These are phyloP conservation scores for Penicillium sp. DNA, from an alignment of 2,329 filamentous ascomycete species.

Conservation along the genomic window DNA sequence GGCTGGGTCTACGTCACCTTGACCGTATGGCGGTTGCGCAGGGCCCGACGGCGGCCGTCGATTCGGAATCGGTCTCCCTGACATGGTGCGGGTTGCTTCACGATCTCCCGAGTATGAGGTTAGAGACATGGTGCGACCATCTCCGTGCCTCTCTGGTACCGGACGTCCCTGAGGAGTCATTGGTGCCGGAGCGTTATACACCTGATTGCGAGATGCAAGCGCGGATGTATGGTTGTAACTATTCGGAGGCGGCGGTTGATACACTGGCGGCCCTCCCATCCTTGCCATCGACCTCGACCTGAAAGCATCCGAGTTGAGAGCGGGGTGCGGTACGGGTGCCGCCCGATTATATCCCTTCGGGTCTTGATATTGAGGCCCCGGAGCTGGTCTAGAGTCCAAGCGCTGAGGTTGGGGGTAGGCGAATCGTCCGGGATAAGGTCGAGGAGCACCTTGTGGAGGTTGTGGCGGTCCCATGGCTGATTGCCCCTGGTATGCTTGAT, in stretches of 20 bases:
- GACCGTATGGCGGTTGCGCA: conserved; percentile 36
- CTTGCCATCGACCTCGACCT: conserved; percentile 92
- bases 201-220: conserved; percentile 77
- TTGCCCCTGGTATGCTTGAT: conserved; percentile 44
- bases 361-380: conserved; percentile 59
- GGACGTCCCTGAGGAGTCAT: conserved; percentile 91
- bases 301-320: conserved; percentile 82
- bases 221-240: conserved; percentile 71
- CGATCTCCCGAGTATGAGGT: conserved; percentile 79
- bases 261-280: conserved; percentile 73
- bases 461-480: conserved; percentile 48
- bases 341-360: conserved; percentile 63
- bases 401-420: conserved; percentile 76
- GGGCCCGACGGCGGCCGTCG: conserved; percentile 65
- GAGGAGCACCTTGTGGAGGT: conserved; percentile 63
- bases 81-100: conserved; percentile 81
- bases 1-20: conserved; percentile 55
- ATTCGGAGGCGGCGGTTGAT: conserved; percentile 63
- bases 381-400: conserved; percentile 64
- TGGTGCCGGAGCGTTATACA: conserved; percentile 67
- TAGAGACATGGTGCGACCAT: conserved; percentile 97
- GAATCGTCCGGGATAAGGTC: conserved; percentile 67
- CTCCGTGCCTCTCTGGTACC: conserved; percentile 88
- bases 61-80: conserved; percentile 83
- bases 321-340: conserved; percentile 62